Base-by-base conservation (phyloP, 108 stramenopile species). In the Aurantiochytrium sp. region DNA sequence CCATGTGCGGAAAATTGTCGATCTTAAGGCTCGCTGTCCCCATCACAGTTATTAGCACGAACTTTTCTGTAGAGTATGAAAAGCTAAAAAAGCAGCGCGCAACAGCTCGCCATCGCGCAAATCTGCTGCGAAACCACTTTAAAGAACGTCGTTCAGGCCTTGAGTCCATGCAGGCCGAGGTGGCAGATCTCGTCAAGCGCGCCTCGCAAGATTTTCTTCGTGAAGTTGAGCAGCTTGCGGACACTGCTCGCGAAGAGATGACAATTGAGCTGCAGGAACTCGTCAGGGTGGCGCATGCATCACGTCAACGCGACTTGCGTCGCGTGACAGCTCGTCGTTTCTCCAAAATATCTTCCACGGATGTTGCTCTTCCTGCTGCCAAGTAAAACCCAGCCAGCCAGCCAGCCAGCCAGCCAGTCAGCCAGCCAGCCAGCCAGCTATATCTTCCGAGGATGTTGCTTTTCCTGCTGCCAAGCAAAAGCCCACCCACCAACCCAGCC, bases 31-130 rank as follows among this genome's bases (percentile, higher is more conserved):
- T 69, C 12, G 89, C 89, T 28, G 45, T 90, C 16, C 89, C 89
- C 21, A 90, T 90, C 59, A 90, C 89, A 4, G 83, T 90, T 35
- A 87, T 90, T 4, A 58, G 64, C 45, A 87, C 89, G 10, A 90
- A 90, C 83, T 90, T 90, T 42, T 55, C 18, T n/a, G 87, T 44
- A 12, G 47, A 87, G 83, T 90, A 90, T 58, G 76, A 69, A 3
- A 69, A 64, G 47, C 49, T 88, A 19, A 88, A 69, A 51, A 64
- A 69, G 47, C 60, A 64, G 88, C 44, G 60, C 35, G 23, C 55
- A 2, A 42, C 44, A 4, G 43, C 59, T 5, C 44, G 49, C 45
- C 18, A 44, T 5, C 60, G 60, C 25, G 59, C 57, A 5, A 64
- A 28, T 21, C 12, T 88, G 19, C 23, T 88, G 29, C 19, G 29